These are phyloP conservation scores for Amaranthus cruentus DNA, from an alignment of 148 eudicot genomes.

Conservation along the genomic window DNA sequence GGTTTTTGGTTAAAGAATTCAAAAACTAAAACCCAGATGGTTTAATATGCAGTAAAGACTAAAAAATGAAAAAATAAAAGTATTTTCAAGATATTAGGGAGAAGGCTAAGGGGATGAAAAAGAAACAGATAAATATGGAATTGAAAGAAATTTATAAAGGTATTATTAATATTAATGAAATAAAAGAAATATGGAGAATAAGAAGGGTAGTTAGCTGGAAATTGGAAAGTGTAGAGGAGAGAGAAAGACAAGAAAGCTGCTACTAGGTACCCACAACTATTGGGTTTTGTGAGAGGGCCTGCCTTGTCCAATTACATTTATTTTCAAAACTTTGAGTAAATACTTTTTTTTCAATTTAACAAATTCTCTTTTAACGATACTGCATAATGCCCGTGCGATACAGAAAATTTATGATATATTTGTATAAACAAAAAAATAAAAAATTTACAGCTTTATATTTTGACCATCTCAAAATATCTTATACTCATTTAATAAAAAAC, in stretches of 20 bases:
- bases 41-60: not conserved
- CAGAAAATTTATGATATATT: no score
- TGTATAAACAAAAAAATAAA: no score
- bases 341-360: not conserved
- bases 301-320: constrained; percentile 3
- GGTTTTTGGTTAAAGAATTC: not conserved
- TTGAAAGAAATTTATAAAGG: not conserved
- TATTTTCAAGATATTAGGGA: not conserved
- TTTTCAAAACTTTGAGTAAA: not conserved
- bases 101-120: not conserved
- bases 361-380: no score
- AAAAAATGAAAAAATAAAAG: not conserved
- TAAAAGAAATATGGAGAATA: not conserved
- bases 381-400: no score
- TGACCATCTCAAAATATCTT: no score
- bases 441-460: no score
- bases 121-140: not conserved
- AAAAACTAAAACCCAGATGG: not conserved
- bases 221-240: constrained; percentile 16
- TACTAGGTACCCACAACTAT: constrained; percentile 26
- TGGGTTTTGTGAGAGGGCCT: constrained; percentile 1
- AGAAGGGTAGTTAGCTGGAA: constrained; percentile 29
- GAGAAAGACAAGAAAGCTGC: constrained; percentile 33
- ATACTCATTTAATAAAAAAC: no score
- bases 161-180: not conserved